Base-by-base conservation (phyloP, 257 asterid species). In the Paraleonurus japonicus region DNA sequence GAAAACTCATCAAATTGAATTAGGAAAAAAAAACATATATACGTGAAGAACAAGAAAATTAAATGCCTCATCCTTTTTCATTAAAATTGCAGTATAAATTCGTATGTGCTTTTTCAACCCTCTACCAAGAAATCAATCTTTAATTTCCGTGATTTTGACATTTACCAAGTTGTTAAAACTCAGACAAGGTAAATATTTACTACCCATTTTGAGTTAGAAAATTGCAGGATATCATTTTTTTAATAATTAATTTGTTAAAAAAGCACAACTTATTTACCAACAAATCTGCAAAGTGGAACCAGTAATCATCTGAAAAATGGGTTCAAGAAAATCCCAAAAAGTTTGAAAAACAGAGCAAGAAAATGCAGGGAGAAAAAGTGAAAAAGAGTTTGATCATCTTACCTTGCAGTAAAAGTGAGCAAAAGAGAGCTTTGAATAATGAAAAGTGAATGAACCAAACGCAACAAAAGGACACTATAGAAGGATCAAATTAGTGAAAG, bases 11-110 rank as follows among this genome's bases (percentile, higher is more conserved):
- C 2, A 33, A 33, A 62, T 24, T 22, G 19, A 41, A n/a, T 16
- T 28, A 26, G 72, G 35, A 48, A 48, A 61, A 17, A 51, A 7
- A 12, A 55, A 19, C 32, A 23, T 33, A 57, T 59, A 28, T 58
- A 71, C 84, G 78, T 73, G 84, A 60, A 65, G 76, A 55, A 65
- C 79, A 72, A 80, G 83, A 65, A 45, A 48, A 76, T 30, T 33
- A 61, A 33, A 13, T 24, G 63, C 12, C 63, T 10, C 10, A 26
- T 4, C 16, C 9, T 23, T 20, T 22, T 9, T 22, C 22, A 3
- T 9, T 3, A 55, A 11, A 1, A 53, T 9, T 39, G 11, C 47
- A 35, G 2, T 9, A 35, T 1, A 41, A 41, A 10, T 41, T 10
- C 2, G n/a, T 41, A 3, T 50, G 24, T 1, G 12, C 4, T 3